These are phyloP conservation scores for Mycosphaerella sp. DNA, from an alignment of 2,329 filamentous ascomycete species.

Conservation along the genomic window DNA sequence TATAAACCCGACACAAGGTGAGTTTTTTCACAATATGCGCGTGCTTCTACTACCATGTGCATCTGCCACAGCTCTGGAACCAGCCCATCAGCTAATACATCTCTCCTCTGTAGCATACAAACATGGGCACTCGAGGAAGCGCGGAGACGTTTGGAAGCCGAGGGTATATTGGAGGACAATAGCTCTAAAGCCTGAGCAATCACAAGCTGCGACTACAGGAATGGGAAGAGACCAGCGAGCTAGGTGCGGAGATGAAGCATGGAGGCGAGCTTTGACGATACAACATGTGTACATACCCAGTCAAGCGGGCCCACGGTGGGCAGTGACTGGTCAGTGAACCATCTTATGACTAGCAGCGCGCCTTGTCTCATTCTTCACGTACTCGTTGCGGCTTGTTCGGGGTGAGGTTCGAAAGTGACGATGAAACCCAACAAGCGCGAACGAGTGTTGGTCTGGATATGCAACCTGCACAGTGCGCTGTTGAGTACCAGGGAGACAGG, in stretches of 20 bases:
- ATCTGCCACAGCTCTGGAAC: too few species aligned
- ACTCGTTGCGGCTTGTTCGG: background rate
- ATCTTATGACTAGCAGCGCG: background rate
- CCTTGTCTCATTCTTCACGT: background rate
- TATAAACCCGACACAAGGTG: conserved; percentile 99
- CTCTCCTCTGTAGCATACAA: conserved; percentile 66
- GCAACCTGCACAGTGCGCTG: too few species aligned
- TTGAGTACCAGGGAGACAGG: too few species aligned
- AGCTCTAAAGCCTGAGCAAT: background rate
- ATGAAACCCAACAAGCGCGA: too few species aligned
- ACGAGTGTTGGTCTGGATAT: too few species aligned
- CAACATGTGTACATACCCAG: conserved; percentile 16
- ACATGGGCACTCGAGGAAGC: conserved; percentile 99
- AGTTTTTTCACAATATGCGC: conserved; percentile 35
- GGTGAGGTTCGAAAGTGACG: background rate
- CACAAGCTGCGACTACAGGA: too few species aligned
- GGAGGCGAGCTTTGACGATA: background rate
- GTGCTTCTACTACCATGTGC: too few species aligned
- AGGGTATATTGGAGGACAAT: conserved; percentile 59
- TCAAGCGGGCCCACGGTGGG: conserved; percentile 8
- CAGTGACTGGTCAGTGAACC: conserved; percentile 12
- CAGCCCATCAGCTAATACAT: conserved; percentile 5
- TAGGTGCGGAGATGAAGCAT: too few species aligned
- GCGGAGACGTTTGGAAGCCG: conserved; percentile 85
- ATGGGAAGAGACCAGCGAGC: too few species aligned